Base-by-base conservation (phyloP, 495 filamentous ascomycete species). In the Penicillium angulare region DNA sequence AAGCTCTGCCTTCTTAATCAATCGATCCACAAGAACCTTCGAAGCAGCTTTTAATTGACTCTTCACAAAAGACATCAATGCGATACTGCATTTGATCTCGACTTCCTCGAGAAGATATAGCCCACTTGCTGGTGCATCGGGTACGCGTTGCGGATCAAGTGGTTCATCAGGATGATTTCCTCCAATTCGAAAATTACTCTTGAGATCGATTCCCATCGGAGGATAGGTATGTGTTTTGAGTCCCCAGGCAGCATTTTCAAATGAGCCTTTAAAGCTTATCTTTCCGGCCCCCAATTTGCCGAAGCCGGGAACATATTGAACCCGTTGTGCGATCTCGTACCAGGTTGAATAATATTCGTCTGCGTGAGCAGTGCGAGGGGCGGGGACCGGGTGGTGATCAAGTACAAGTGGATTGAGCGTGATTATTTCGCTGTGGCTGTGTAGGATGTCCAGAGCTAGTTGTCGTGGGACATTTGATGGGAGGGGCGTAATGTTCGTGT, bases 391-490 rank as follows among this genome's bases (percentile, higher is more conserved):
- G 47, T 84, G 77, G 33, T 86, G 79, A 31, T 85, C 79, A 38
- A 85, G 79, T 42, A 93, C 87, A 6, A 92, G 77, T 0, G 89
- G 89, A 64, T 91, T 93, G 21, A 91, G 74, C 35, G 88, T 84
- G 57, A 92, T 92, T 80, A 93, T 91, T 50, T 82, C 83, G 33
- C 73, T 65, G 61, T 90, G 87, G 59, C 82, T 79, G 66, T 89
- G 86, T 5, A 92, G 78, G 17, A 85, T 85, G 21, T 80, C 74
- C 50, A 90, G 60, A 21, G 88, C 88, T 10, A 78, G 78, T 55
- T 85, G 73, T 26, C 87, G 82, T 16, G 81, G 75, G 43, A 90
- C 79, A 40, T 74, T 73, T n/a, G 77, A 45, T 0, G 89, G 88
- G 17, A 92, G 78, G 0, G 87, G 83, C 23, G 85, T 90, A 51